Evolutionary conservation across 345 rosid genomes (phyloP).

Genomic region (Heritiera littoralis): DNA sequence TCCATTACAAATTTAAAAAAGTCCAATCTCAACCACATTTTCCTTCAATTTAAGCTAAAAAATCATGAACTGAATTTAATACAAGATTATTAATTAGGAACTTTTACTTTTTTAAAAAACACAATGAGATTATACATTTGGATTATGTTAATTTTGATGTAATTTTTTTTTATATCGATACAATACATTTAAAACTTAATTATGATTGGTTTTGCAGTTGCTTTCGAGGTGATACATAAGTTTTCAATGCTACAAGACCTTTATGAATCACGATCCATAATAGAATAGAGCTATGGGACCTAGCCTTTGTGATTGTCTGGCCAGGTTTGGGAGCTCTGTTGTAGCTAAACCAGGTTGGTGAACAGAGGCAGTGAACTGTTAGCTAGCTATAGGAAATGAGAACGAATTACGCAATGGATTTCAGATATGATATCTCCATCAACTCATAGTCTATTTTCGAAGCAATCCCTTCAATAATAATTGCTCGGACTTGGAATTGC

Average conservation of each 20-base stretch:
- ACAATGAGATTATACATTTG: too few species aligned
- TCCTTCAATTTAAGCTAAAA: not conserved
- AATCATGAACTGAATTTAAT: too few species aligned
- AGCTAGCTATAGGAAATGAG: not conserved
- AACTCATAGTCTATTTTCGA: not conserved
- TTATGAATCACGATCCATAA: not conserved
- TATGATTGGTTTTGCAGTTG: too few species aligned
- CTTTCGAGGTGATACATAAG: too few species aligned
- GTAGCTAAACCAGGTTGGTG: not conserved
- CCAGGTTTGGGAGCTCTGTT: too few species aligned
- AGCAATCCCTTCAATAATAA: constrained; percentile 15
- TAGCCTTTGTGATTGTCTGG: constrained; percentile 19
- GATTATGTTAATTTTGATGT: too few species aligned
- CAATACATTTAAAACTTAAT: too few species aligned
- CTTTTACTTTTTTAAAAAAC: too few species aligned
- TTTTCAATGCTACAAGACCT: too few species aligned
- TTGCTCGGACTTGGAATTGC: constrained; percentile 4
- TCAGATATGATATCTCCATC: not conserved
- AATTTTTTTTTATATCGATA: too few species aligned
- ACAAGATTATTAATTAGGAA: too few species aligned
- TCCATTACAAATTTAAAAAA: not conserved
- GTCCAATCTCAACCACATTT: not conserved
- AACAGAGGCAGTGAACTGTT: constrained; percentile 6
- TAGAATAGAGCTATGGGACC: not conserved
- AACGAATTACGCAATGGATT: not conserved